These are phyloP conservation scores for Stromatinia cepivora DNA, from an alignment of 2,329 filamentous ascomycete genomes.

Conservation along the genomic window DNA sequence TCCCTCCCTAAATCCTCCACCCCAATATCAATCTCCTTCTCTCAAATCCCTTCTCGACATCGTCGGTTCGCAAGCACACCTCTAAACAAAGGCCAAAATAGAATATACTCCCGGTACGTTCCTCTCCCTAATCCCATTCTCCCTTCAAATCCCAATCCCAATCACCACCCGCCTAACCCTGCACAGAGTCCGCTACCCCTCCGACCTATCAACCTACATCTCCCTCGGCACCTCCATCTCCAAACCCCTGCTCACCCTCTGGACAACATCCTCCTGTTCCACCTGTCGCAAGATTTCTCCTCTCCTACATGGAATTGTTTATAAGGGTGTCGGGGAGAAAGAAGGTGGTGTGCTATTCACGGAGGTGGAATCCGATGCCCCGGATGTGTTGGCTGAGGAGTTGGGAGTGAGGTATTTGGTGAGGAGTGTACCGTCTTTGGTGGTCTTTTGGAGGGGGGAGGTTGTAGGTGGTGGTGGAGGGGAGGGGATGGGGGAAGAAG, in stretches of 20 bases:
- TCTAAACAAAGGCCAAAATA: background rate
- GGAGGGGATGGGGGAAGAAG: too few relatives aligned
- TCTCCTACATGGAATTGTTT: conserved; percentile 50
- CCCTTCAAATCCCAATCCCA: background rate
- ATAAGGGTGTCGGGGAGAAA: conserved; percentile 50
- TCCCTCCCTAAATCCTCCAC: background rate
- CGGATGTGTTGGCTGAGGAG: conserved; percentile 53
- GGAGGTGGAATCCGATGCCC: conserved; percentile 57
- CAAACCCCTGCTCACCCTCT: conserved; percentile 59
- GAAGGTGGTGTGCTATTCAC: conserved; percentile 58
- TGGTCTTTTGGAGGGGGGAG: conserved; percentile 47
- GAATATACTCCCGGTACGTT: conserved; percentile 10
- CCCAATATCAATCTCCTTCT: background rate
- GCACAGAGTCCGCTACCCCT: conserved; percentile 54
- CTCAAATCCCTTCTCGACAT: background rate
- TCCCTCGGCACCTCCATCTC: conserved; percentile 55
- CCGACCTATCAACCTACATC: conserved; percentile 57
- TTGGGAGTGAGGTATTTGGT: conserved; percentile 59
- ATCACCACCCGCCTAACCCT: background rate
- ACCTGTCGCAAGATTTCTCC: conserved; percentile 55
- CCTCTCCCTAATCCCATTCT: too few relatives aligned
- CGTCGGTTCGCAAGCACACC: conserved; percentile 7
- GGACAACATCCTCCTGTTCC: conserved; percentile 59
- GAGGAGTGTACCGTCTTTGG: conserved; percentile 56
- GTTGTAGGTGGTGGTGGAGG: background rate